These are phyloP conservation scores for Selaginella tamariscina DNA, from an alignment of 75 land plant species.

Conservation along the genomic window DNA sequence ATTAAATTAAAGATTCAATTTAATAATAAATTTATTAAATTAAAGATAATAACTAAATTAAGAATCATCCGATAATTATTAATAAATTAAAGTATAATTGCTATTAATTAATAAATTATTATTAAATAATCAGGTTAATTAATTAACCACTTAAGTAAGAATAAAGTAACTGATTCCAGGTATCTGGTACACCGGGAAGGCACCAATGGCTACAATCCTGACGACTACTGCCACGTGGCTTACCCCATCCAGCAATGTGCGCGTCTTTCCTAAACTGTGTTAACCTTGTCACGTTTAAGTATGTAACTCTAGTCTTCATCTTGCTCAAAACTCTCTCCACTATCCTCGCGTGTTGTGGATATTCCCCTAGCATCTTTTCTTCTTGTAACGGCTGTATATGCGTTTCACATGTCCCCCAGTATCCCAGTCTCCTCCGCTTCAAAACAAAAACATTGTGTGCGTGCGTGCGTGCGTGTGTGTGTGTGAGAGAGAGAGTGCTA, in stretches of 20 bases:
- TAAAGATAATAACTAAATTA: too few relatives aligned
- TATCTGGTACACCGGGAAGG: constrained; percentile 78
- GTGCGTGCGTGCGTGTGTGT: too few relatives aligned
- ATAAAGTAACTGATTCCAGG: constrained; percentile 71
- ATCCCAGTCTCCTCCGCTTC: constrained; percentile 32
- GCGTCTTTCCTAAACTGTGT: constrained; percentile 71
- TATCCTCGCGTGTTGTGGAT: constrained; percentile 18
- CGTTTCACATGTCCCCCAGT: constrained; percentile 31
- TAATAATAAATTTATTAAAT: too few relatives aligned
- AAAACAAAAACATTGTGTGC: constrained; percentile 6
- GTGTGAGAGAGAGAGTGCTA: neutral
- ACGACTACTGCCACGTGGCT: neutral
- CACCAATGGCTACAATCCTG: constrained; percentile 94
- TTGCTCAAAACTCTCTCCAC: constrained; percentile 25
- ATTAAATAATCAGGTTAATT: too few relatives aligned
- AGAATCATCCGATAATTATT: too few relatives aligned
- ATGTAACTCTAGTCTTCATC: constrained; percentile 43
- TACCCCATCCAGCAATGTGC: constrained; percentile 38
- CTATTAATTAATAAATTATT: too few relatives aligned
- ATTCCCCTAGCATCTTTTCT: constrained; percentile 32
- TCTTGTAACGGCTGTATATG: constrained; percentile 46
- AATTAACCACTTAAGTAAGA: constrained; percentile 15
- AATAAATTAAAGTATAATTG: too few relatives aligned
- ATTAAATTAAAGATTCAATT: too few relatives aligned
- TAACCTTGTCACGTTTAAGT: constrained; percentile 60